Evolutionary conservation across 176 grass and related monocot species (phyloP).

Genomic region (Cocos nucifera): DNA sequence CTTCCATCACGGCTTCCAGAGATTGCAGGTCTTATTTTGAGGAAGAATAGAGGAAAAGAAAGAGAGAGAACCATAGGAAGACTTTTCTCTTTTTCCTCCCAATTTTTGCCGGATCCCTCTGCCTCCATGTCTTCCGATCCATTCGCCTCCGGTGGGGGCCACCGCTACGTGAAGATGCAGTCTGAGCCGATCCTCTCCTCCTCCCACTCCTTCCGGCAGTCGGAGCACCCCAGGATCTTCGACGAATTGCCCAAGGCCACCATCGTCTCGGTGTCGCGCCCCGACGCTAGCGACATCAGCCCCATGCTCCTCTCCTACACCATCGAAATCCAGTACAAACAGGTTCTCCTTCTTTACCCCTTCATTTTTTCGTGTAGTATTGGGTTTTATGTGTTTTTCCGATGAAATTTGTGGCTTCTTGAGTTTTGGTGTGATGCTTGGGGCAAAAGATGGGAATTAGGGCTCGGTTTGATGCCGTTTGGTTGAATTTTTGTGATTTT

Average conservation of each 20-base stretch:
- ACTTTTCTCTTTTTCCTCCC: no score
- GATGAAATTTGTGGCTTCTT: neutral
- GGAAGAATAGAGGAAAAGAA: no score
- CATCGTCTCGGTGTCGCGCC: constrained; percentile 66
- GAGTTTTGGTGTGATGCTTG: neutral
- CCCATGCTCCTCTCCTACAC: constrained; percentile 89
- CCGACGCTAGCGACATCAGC: constrained; percentile 88
- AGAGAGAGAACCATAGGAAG: no score
- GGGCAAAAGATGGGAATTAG: no score
- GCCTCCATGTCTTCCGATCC: constrained; percentile 12
- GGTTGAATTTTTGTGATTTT: no score
- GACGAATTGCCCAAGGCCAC: constrained; percentile 62
- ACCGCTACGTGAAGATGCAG: constrained; percentile 22
- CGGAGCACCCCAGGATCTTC: constrained; percentile 49
- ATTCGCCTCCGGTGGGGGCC: neutral
- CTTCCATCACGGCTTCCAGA: no score
- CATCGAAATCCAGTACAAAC: constrained; percentile 90
- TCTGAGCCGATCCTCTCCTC: constrained; percentile 39
- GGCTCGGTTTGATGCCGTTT: no score
- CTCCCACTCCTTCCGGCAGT: constrained; percentile 51
- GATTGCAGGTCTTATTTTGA: no score
- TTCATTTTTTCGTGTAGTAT: no score
- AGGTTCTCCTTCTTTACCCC: constrained; percentile 29
- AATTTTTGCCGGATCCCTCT: neutral
- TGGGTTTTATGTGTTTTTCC: neutral